Evolutionary conservation across 228 moss, liverwort and hornwort species (phyloP).

Genomic region (Sphagnum magellanicum): DNA sequence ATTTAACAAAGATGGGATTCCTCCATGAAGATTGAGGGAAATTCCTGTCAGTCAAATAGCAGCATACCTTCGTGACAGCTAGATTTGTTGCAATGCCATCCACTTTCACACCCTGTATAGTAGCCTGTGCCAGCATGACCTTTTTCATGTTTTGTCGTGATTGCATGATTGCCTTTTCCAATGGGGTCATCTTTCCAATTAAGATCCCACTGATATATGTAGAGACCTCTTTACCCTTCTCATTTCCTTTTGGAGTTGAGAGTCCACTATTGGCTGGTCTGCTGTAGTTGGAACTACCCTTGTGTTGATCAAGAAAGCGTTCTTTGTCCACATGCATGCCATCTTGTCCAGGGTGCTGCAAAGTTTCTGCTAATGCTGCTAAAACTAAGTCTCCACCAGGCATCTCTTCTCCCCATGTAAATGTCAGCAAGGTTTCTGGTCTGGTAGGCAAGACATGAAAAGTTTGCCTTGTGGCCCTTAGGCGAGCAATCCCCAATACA

Average conservation of each 20-base stretch:
- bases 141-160: constrained; percentile 81
- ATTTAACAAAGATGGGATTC: not conserved
- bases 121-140: constrained; percentile 71
- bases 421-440: constrained; percentile 78
- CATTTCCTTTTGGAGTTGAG: constrained; percentile 36
- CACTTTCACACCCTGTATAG: constrained; percentile 82
- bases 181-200: constrained; percentile 68
- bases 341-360: constrained; percentile 34
- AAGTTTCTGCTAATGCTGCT: constrained; percentile 67
- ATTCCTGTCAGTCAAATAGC: not conserved
- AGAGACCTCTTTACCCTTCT: constrained; percentile 28
- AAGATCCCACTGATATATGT: constrained; percentile 76
- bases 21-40: not conserved
- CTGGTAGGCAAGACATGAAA: constrained; percentile 69
- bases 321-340: constrained; percentile 33
- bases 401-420: constrained; percentile 72
- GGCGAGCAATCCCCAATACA: constrained; percentile 78
- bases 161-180: constrained; percentile 81
- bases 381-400: constrained; percentile 88
- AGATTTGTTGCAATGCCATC: constrained; percentile 88
- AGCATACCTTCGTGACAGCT: constrained; percentile 77
- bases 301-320: constrained; percentile 27
- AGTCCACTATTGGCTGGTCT: constrained; percentile 58
- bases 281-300: constrained; percentile 27
- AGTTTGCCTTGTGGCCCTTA: constrained; percentile 79